Evolutionary conservation across 192 early-diverging fungal genomes (phyloP).

Genomic region (Chytriomyces hyalinus): DNA sequence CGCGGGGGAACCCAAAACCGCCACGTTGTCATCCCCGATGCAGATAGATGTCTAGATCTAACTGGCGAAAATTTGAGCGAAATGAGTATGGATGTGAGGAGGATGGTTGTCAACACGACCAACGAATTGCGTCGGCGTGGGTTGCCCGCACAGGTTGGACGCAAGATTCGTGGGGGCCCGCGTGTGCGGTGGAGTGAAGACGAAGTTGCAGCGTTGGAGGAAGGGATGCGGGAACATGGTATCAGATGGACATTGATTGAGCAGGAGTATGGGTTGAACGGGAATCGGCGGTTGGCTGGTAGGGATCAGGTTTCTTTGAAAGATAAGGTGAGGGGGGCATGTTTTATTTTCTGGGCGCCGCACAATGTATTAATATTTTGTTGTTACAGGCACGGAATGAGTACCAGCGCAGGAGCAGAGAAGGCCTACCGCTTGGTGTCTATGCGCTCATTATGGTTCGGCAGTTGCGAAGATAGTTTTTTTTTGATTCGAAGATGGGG

Average conservation of each 20-base stretch:
- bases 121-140: neutral
- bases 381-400: constrained; percentile 14
- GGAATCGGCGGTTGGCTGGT: neutral
- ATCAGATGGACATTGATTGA: constrained; percentile 20
- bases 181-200: constrained; percentile 12
- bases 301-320: constrained; percentile 32
- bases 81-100: too few relatives aligned
- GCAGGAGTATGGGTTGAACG: neutral
- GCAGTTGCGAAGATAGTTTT: neutral
- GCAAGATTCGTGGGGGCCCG: neutral
- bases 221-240: constrained; percentile 14
- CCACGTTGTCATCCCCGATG: too few relatives aligned
- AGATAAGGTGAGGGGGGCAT: constrained; percentile 22
- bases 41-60: too few relatives aligned
- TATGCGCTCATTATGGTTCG: neutral
- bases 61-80: too few relatives aligned
- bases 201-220: constrained; percentile 17
- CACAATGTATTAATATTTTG: neutral
- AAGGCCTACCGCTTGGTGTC: neutral
- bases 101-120: too few relatives aligned
- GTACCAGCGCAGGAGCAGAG: neutral
- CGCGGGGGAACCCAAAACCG: too few relatives aligned
- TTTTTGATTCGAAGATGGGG: constrained; percentile 3
- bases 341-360: neutral
- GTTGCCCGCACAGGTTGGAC: neutral